A percentile compares a stretch with the other conserved stretches of the same genome.
These are phyloP conservation scores for Phoma sp. DNA, from an alignment of 2,329 filamentous ascomycete species.

Conservation along the genomic window DNA sequence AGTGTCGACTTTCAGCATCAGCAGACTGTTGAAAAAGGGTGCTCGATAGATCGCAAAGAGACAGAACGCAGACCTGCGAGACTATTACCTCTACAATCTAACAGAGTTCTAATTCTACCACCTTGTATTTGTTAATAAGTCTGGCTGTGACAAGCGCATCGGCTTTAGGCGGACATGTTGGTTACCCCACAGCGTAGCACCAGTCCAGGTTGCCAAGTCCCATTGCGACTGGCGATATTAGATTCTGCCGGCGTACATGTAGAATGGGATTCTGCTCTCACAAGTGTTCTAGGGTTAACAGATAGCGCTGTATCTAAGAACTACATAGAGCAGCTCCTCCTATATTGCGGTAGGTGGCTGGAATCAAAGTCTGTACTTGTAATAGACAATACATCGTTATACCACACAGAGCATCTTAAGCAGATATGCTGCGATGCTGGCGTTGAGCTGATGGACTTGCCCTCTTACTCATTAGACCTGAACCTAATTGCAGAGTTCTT, in stretches of 20 bases:
- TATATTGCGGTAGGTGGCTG: constrained; percentile 8
- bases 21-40: background rate
- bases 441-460: constrained; percentile 44
- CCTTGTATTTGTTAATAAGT: no score
- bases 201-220: constrained; percentile 28
- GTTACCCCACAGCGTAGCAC: constrained; percentile 31
- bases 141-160: no score
- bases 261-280: constrained; percentile 10
- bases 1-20: background rate
- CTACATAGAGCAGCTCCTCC: constrained; percentile 20
- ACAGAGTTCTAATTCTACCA: no score
- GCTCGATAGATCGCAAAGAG: background rate
- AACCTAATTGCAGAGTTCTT: constrained; percentile 51
- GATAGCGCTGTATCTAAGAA: constrained; percentile 19
- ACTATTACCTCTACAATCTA: background rate
- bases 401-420: constrained; percentile 29
- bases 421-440: constrained; percentile 40
- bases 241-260: constrained; percentile 14
- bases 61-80: background rate
- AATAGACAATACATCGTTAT: constrained; percentile 20
- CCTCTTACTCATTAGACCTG: constrained; percentile 47
- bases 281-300: constrained; percentile 15
- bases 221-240: constrained; percentile 15
- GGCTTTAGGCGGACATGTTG: constrained; percentile 22
- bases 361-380: constrained; percentile 18